phyloP scores from a whole-genome alignment of 2,329 filamentous ascomycete genomes.

The Ceratocystis cacaofunesta region DNA sequence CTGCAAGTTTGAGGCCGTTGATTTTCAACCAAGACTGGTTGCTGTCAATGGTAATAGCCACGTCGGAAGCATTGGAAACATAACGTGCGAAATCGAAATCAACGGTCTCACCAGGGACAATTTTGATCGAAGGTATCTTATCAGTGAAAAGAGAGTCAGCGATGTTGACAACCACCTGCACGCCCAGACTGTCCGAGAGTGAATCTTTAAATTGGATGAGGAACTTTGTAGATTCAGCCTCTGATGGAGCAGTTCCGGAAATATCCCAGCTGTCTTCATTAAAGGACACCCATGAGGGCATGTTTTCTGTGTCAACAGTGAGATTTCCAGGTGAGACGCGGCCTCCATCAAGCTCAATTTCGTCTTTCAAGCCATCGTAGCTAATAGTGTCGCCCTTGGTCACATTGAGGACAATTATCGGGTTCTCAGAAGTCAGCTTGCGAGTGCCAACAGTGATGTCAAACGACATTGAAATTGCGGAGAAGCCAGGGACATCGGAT shows the following conservation, averaged over 20 bases:
- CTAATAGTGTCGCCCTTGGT: conserved; percentile 35
- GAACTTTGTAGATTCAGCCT: conserved; percentile 45
- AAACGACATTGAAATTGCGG: conserved; percentile 50
- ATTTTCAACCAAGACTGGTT: conserved; percentile 31
- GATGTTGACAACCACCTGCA: conserved; percentile 32
- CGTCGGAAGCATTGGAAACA: conserved; percentile 28
- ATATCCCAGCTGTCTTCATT: conserved; percentile 47
- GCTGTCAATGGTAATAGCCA: conserved; percentile 27
- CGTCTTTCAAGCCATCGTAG: conserved; percentile 36
- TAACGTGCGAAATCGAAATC: conserved; percentile 30
- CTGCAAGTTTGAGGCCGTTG: conserved; percentile 27
- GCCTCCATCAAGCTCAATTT: conserved; percentile 44
- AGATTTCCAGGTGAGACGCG: conserved; percentile 36
- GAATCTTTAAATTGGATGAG: conserved; percentile 45
- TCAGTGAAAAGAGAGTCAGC: conserved; percentile 27
- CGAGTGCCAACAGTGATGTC: conserved; percentile 58
- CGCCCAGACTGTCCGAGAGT: conserved; percentile 43
- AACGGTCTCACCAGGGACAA: conserved; percentile 29
- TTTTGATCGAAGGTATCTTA: conserved; percentile 27
- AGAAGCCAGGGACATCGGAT: conserved; percentile 66
- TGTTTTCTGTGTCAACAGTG: conserved; percentile 33
- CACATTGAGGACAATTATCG: conserved; percentile 41
- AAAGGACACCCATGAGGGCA: conserved; percentile 57
- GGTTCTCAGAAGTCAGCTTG: conserved; percentile 48
- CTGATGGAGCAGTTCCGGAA: conserved; percentile 47